Evolutionary conservation across 1,139 yeast genomes (phyloP).

Genomic region (Pichia sp.): DNA sequence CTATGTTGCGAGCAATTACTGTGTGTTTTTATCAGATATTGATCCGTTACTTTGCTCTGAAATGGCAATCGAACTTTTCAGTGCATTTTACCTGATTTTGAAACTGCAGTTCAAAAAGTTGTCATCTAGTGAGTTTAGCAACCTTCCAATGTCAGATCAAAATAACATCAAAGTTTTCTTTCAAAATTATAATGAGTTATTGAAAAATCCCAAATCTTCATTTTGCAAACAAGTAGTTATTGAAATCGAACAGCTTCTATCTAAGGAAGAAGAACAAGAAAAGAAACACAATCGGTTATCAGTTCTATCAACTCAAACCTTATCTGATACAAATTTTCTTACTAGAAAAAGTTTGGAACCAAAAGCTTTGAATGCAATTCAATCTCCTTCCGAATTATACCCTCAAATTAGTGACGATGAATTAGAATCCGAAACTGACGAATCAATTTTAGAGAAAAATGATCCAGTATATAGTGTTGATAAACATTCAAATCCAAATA

Average conservation of each 20-base stretch:
- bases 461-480: background rate
- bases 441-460: background rate
- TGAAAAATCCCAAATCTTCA: background rate
- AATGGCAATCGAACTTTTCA: constrained; percentile 9
- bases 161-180: constrained; percentile 6
- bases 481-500: background rate
- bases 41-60: constrained; percentile 11
- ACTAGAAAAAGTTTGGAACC: constrained; percentile 8
- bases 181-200: constrained; percentile 5
- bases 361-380: background rate
- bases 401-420: constrained; percentile 6
- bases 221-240: constrained; percentile 1
- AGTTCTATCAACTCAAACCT: background rate
- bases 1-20: constrained; percentile 12
- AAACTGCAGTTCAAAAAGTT: constrained; percentile 6
- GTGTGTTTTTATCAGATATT: constrained; percentile 8
- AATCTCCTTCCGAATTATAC: constrained; percentile 10
- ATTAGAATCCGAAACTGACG: background rate
- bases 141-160: constrained; percentile 1
- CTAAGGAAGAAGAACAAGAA: background rate
- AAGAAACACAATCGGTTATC: background rate
- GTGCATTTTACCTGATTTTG: constrained; percentile 9
- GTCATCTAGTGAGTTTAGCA: background rate
- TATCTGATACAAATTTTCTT: background rate
- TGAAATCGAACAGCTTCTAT: background rate